phyloP scores from a whole-genome alignment of 2,329 filamentous ascomycete genomes.

The Neoscytalidium dimidiatum region DNA sequence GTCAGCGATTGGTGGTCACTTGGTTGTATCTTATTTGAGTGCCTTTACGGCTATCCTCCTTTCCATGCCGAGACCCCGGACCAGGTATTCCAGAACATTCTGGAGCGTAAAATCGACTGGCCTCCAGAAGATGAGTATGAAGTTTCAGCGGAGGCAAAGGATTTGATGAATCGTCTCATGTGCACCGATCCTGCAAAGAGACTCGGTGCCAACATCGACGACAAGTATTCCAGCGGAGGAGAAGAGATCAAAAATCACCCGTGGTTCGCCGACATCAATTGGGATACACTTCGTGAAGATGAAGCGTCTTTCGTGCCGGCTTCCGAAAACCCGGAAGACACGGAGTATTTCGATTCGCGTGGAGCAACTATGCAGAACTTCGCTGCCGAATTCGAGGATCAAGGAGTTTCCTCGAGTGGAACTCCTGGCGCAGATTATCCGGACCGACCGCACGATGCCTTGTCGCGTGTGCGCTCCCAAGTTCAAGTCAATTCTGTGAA shows the following conservation, averaged over 20 bases:
- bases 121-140: conserved; percentile 76
- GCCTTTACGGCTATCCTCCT: conserved; percentile 87
- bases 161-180: conserved; percentile 90
- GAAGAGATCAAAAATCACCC: conserved; percentile 86
- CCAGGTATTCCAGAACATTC: conserved; percentile 94
- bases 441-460: conserved; percentile 89
- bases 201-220: conserved; percentile 81
- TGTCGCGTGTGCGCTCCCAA: conserved; percentile 85
- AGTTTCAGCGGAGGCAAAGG: conserved; percentile 84
- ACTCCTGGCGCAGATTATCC: conserved; percentile 75
- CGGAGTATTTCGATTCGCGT: conserved; percentile 93
- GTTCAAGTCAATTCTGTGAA: conserved; percentile 80
- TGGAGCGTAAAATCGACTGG: conserved; percentile 88
- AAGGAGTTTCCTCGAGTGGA: conserved; percentile 70
- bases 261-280: conserved; percentile 87
- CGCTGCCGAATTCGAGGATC: conserved; percentile 91
- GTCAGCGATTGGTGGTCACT: conserved; percentile 99
- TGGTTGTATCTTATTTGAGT: conserved; percentile 98
- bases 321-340: conserved; percentile 92
- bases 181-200: conserved; percentile 80
- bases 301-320: conserved; percentile 94
- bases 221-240: conserved; percentile 80
- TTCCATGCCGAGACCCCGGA: conserved; percentile 91
- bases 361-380: conserved; percentile 92
- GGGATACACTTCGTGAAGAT: conserved; percentile 89